Percentiles rank a stretch among this genome's conserved stretches.
These are phyloP conservation scores for Cairneyella variabilis DNA, from an alignment of 495 filamentous ascomycete species.

Conservation along the genomic window DNA sequence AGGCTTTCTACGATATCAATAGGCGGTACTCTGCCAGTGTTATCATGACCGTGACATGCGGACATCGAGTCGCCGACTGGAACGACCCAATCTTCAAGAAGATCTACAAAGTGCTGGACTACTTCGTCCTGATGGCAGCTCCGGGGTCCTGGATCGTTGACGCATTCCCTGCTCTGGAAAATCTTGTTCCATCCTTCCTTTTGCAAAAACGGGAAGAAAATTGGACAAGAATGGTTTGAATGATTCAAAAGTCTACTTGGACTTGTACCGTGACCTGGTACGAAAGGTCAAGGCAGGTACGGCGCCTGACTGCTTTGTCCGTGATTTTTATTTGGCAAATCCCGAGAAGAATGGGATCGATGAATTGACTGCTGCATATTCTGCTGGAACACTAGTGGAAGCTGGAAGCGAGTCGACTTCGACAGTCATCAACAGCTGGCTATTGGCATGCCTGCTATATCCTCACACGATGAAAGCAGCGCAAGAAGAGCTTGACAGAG, in stretches of 20 bases:
- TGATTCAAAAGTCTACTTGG: not conserved
- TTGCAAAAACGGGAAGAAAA: too few species aligned
- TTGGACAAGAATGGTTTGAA: too few species aligned
- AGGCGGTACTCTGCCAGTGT: too few species aligned
- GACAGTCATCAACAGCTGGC: not conserved
- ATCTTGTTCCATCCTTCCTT: too few species aligned
- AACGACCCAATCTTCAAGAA: too few species aligned
- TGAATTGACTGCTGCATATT: not conserved
- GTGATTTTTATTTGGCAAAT: not conserved
- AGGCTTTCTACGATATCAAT: too few species aligned
- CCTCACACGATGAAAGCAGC: not conserved
- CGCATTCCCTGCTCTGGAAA: too few species aligned
- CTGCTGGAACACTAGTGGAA: not conserved
- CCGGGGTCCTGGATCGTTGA: too few species aligned
- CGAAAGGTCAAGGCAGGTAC: not conserved
- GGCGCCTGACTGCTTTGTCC: not conserved
- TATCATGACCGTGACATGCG: too few species aligned
- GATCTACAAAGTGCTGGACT: too few species aligned
- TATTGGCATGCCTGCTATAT: not conserved
- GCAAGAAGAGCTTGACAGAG: slow-evolving; percentile 50
- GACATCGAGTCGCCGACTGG: too few species aligned
- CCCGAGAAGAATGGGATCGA: not conserved
- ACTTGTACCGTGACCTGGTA: not conserved
- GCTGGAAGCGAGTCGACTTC: not conserved
- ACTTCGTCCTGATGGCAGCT: too few species aligned